Evolutionary conservation across 352 stramenopile genomes (phyloP).

Genomic region (Aphanomyces euteiches): DNA sequence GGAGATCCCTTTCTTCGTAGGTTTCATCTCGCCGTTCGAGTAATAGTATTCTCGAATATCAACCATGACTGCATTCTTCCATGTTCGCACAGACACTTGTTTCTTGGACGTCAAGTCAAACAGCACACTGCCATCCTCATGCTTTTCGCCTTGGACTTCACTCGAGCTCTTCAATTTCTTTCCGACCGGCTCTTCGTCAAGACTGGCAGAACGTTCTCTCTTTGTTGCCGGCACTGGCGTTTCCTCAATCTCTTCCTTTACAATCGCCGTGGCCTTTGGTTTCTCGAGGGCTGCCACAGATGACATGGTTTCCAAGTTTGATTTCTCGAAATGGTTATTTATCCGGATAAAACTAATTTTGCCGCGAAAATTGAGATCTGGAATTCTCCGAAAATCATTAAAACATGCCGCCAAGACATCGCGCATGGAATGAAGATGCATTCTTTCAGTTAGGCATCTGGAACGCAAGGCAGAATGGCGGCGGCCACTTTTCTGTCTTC

Average conservation of each 20-base stretch:
- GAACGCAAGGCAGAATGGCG: slow-evolving; percentile 67
- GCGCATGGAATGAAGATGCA: background rate
- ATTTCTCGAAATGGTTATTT: background rate
- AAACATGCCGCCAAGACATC: background rate
- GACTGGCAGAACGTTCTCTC: too few relatives aligned
- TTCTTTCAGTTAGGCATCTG: slow-evolving; percentile 26
- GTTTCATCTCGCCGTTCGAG: slow-evolving; percentile 51
- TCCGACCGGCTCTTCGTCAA: background rate
- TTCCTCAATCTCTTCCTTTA: background rate
- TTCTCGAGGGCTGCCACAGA: background rate
- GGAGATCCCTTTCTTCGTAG: slow-evolving; percentile 75
- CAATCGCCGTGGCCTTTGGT: background rate
- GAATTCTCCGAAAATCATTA: background rate
- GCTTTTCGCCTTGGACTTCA: slow-evolving; percentile 21
- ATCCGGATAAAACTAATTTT: background rate
- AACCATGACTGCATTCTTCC: slow-evolving; percentile 48
- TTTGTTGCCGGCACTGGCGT: background rate
- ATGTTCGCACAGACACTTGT: slow-evolving; percentile 55
- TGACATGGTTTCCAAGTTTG: too few relatives aligned
- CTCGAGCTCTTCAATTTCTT: slow-evolving; percentile 3
- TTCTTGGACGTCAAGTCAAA: slow-evolving; percentile 62
- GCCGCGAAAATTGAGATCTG: background rate
- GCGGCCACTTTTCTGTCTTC: slow-evolving; percentile 78
- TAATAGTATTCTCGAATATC: slow-evolving; percentile 81
- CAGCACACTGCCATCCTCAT: slow-evolving; percentile 27